Evolutionary conservation across 2,329 filamentous ascomycete genomes (phyloP), one percentile per base, ranked within the genome.

Genomic region (Colletotrichum orbiculare): DNA sequence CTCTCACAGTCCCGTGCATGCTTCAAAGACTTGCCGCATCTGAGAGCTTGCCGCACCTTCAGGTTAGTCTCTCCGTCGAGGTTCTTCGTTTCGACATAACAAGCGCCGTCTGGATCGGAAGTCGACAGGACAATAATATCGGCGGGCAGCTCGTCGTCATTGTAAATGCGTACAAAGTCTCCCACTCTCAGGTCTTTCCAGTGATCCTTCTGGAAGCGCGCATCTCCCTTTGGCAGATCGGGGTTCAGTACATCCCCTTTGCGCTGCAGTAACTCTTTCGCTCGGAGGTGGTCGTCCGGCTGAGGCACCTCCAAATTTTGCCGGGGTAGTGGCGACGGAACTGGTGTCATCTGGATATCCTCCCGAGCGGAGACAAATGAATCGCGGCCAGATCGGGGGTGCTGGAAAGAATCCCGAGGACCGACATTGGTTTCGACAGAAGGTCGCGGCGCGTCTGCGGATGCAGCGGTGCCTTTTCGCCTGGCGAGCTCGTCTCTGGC

Each of bases 31-130:
- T 91, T 89, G 11, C 94, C 92, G 73, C 93, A 96, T 68, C 95
- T 92, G 46, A 99, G 85, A 17, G 96, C 93, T 73, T 95, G 92
- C 64, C 96, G 91, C 67, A 97, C 94, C 78, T 99, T 99, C 68
- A 99, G 81, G 73, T 99, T 99, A 2, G 96, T 99, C 80, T 99
- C 96, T 54, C 96, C 96, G 73, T 99, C 96, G 82, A 99, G 77
- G 75, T 97, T 98, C 82, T 98, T 99, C 2, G 96, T 99, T 79
- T 99, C 96, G 25, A 99, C 91, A 72, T 97, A 99, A 78, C 96
- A 99, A 42, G 93, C 93, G 54, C 96, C 96, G 71, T 99, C 96
- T 1, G 91, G 86, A 71, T 98, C 96, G 2, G 96, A 97, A 0
- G 96, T 98, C 2, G 96, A 92, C 33, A 99, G 81, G 47, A 99